Evolutionary conservation across 2,329 filamentous ascomycete species (phyloP), one percentile per base, ranked within the genome.

Genomic region (Berkeleyomyces basicola): DNA sequence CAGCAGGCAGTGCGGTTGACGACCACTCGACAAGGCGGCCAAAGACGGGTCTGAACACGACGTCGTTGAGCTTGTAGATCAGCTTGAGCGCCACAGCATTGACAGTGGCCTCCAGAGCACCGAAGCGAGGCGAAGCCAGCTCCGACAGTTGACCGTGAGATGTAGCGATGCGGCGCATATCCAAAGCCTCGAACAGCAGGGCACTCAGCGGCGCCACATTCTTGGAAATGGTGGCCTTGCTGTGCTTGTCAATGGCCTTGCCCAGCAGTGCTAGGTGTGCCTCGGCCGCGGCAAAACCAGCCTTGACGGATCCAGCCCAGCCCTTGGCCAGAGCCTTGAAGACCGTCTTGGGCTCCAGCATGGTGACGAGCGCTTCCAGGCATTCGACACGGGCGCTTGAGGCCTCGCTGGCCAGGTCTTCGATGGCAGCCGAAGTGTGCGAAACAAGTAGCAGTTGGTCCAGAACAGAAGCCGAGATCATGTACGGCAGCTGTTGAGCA

Each of bases 21-120:
- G 87, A 81, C 87, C 91, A 96, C 63, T 95, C 89, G 55, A 95
- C 79, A n/a, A 96, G 76, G 67, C 86, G 83, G 14, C 84, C 80
- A 76, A 97, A 99, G 66, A 99, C 84, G 0, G 93, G 95, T 10
- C 91, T 82, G 82, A 99, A 99, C 0, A 87, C 84, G 0, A 87
- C 85, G 71, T 99, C 93, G 74, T 96, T 97, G 66, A 99, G 82
- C 77, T 97, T 97, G 77, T 95, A 90, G 61, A 96, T 87, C 84
- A 96, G 93, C 73, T 90, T 88, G 64, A 99, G 81, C 0, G 85
- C 82, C 10, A 87, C 83, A 7, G 86, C 81, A 70, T 89, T 86
- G 67, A 88, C 70, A 9, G 78, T 76, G 1, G 76, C 74, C 70
- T 95, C 89, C 10, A 90, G 76, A 49, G 78, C 76, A 23, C 77